Percentiles rank a stretch among this genome's conserved stretches.
These are phyloP conservation scores for Penicillium sp. DNA, from an alignment of 2,329 filamentous ascomycete genomes.

Conservation along the genomic window DNA sequence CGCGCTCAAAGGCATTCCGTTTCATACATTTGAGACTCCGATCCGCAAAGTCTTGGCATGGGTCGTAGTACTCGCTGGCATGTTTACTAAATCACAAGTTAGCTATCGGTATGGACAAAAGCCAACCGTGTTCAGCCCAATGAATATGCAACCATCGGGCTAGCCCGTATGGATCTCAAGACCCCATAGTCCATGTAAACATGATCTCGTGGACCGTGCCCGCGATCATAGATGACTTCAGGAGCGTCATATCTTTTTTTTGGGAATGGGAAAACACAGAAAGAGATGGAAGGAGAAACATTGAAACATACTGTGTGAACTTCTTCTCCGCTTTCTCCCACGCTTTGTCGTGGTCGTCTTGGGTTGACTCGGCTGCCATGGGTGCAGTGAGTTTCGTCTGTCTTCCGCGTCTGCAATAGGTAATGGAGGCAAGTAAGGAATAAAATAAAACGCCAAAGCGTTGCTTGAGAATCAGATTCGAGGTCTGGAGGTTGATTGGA, in stretches of 20 bases:
- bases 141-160: neutral
- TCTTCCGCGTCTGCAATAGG: neutral
- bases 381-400: neutral
- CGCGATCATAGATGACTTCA: neutral
- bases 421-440: neutral
- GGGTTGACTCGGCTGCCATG: conserved; percentile 23
- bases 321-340: conserved; percentile 58
- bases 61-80: conserved; percentile 88
- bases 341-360: conserved; percentile 46
- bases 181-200: neutral
- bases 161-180: neutral
- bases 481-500: conserved; percentile 21
- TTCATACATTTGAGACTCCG: conserved; percentile 84
- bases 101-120: neutral
- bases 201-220: neutral
- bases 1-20: conserved; percentile 78
- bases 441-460: neutral
- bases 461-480: conserved; percentile 6
- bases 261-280: neutral
- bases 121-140: neutral
- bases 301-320: conserved; percentile 58
- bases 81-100: conserved; percentile 62
- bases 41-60: conserved; percentile 87
- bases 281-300: neutral
- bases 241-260: neutral